A percentile compares a stretch with the other conserved stretches of the same genome.
Conservation (phyloP, 805 yeast species). For the Debaryomyces castellii region DNA sequence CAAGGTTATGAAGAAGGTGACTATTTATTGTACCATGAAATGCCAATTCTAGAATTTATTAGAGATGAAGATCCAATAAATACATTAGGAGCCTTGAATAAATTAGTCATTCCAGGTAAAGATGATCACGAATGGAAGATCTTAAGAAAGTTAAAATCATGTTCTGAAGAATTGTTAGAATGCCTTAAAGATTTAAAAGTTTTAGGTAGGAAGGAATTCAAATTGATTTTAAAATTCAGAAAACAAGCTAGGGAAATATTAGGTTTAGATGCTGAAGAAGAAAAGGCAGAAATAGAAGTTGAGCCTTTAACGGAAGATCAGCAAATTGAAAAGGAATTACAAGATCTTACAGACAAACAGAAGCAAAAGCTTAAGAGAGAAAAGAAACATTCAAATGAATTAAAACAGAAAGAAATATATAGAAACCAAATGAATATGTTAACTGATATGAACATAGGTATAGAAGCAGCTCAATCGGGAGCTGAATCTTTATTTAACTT, state of each 20-base stretch:
- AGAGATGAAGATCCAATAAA: slow-evolving; percentile 80
- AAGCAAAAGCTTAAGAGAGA: slow-evolving; percentile 72
- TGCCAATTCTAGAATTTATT: slow-evolving; percentile 78
- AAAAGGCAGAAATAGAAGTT: slow-evolving; percentile 54
- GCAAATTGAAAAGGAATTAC: slow-evolving; percentile 81
- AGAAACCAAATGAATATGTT: slow-evolving; percentile 97
- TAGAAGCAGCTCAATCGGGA: slow-evolving; percentile 84
- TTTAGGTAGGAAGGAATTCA: slow-evolving; percentile 91
- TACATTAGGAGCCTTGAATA: slow-evolving; percentile 70
- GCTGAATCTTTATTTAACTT: slow-evolving; percentile 79
- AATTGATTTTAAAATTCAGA: slow-evolving; percentile 83
- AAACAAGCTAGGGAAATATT: slow-evolving; percentile 76
- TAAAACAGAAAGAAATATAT: slow-evolving; percentile 79
- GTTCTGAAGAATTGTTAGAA: slow-evolving; percentile 75
- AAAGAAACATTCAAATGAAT: slow-evolving; percentile 77
- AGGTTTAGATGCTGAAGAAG: slow-evolving; percentile 60
- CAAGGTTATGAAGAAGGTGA: slow-evolving; percentile 98
- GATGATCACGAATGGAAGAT: slow-evolving; percentile 70
- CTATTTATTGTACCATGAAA: slow-evolving; percentile 63
- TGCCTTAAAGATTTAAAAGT: slow-evolving; percentile 92
- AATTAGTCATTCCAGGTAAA: slow-evolving; percentile 56
- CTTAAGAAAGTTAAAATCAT: slow-evolving; percentile 68
- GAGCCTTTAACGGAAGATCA: slow-evolving; percentile 84
- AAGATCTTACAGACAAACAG: slow-evolving; percentile 68
- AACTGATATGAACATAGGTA: slow-evolving; percentile 88